Evolutionary conservation across 495 filamentous ascomycete genomes (phyloP).

Genomic region (Neurospora sp.): DNA sequence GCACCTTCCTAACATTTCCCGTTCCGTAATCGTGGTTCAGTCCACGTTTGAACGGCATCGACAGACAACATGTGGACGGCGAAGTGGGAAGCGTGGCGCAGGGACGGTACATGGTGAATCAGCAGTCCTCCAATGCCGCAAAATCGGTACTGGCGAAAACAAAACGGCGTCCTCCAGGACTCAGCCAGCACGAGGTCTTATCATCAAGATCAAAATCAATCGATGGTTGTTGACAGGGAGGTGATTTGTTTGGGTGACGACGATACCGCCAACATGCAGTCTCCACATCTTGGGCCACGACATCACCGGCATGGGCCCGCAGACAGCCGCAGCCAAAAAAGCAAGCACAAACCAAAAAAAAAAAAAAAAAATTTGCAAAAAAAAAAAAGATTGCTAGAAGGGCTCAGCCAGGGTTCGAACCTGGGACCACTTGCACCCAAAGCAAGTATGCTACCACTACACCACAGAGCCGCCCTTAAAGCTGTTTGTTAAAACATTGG

Average conservation of each 20-base stretch:
- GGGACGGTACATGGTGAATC: too few relatives aligned
- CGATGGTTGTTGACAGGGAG: not conserved
- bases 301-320: too few relatives aligned
- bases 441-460: not conserved
- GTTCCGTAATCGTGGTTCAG: not conserved
- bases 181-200: not conserved
- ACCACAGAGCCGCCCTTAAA: not conserved
- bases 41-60: not conserved
- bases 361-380: not conserved
- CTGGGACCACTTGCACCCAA: slow-evolving; percentile 1
- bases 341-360: too few relatives aligned
- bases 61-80: not conserved
- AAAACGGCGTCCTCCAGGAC: not conserved
- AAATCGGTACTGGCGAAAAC: not conserved
- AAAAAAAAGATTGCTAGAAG: not conserved
- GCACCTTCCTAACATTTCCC: not conserved
- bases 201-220: not conserved
- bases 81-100: not conserved
- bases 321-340: not conserved
- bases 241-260: not conserved
- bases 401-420: not conserved
- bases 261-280: too few relatives aligned
- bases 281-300: too few relatives aligned
- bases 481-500: not conserved
- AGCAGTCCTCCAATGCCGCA: not conserved